Conservation (phyloP, 2,329 filamentous ascomycete species). For the Cladophialophora psammophila region DNA sequence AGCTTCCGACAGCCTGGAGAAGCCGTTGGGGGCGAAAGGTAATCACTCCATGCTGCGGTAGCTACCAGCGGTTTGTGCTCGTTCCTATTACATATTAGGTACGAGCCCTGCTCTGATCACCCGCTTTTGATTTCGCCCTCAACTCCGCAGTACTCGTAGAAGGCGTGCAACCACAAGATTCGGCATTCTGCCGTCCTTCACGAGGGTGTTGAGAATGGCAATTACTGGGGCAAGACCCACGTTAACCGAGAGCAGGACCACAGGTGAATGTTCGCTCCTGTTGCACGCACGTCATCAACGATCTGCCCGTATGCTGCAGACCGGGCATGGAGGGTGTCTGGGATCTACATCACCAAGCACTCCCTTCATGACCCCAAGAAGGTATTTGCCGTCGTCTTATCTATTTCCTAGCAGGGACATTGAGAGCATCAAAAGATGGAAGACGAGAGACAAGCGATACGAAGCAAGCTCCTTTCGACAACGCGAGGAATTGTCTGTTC, state of each 20-base stretch:
- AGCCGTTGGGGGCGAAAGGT: not conserved
- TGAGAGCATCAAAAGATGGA: no score
- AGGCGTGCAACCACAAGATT: no score
- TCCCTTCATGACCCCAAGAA: constrained; percentile 70
- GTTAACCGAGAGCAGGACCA: constrained; percentile 70
- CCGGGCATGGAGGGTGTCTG: constrained; percentile 72
- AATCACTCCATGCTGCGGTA: not conserved
- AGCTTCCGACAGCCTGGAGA: not conserved
- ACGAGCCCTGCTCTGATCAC: no score
- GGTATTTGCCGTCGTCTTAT: constrained; percentile 66
- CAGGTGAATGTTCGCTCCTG: constrained; percentile 49
- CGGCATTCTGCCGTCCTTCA: constrained; percentile 51
- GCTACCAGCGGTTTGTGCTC: no score
- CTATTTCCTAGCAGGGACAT: no score
- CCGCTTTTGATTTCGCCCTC: no score
- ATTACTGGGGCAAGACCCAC: constrained; percentile 68
- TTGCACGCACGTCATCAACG: constrained; percentile 66
- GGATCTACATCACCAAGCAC: constrained; percentile 73
- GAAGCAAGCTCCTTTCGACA: no score
- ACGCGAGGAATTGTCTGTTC: no score
- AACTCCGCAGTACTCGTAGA: no score
- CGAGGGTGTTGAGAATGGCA: constrained; percentile 64
- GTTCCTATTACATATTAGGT: no score
- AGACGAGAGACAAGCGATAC: no score
- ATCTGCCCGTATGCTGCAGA: constrained; percentile 74